A percentile compares a stretch with the other conserved stretches of the same genome.
phyloP scores from a whole-genome alignment of 805 yeast genomes.

The Naumovozyma castellii region DNA sequence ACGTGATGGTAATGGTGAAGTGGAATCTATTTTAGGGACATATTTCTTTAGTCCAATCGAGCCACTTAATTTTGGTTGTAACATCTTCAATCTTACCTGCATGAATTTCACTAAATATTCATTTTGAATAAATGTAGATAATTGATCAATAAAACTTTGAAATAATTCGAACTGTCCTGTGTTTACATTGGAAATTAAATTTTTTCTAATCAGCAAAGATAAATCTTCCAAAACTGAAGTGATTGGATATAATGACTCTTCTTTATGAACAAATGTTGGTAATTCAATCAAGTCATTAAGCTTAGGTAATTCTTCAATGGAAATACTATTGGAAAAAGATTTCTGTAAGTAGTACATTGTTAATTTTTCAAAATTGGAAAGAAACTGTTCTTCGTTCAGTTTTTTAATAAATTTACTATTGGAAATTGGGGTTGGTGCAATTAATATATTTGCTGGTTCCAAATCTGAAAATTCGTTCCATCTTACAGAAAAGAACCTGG shows the following conservation, averaged over 20 bases:
- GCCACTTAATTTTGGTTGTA: conserved; percentile 20
- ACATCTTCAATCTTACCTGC: conserved; percentile 19
- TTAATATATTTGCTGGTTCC: conserved; percentile 3
- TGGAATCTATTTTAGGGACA: conserved; percentile 11
- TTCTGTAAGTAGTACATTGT: conserved; percentile 60
- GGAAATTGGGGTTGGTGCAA: conserved; percentile 19
- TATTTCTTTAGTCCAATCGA: conserved; percentile 17
- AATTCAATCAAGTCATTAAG: conserved; percentile 28
- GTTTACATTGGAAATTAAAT: conserved; percentile 55
- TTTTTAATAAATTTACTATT: conserved; percentile 23
- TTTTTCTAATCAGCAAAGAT: conserved; percentile 59
- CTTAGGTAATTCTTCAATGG: conserved; percentile 70
- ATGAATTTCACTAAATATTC: conserved; percentile 25
- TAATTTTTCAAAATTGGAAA: conserved; percentile 54
- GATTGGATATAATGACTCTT: conserved; percentile 40
- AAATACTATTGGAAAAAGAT: conserved; percentile 72
- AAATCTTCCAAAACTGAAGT: conserved; percentile 84
- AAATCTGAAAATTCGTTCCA: conserved; percentile 42
- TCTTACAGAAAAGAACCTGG: conserved; percentile 58
- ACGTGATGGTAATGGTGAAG: background rate
- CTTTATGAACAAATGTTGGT: conserved; percentile 14
- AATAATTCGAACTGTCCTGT: conserved; percentile 47
- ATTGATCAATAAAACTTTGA: conserved; percentile 20
- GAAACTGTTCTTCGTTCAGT: conserved; percentile 33
- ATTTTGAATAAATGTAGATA: conserved; percentile 24